Percentiles rank a stretch among this genome's conserved stretches.
These are phyloP conservation scores for Botrytis medusae DNA, from an alignment of 2,329 filamentous ascomycete genomes.

Conservation along the genomic window DNA sequence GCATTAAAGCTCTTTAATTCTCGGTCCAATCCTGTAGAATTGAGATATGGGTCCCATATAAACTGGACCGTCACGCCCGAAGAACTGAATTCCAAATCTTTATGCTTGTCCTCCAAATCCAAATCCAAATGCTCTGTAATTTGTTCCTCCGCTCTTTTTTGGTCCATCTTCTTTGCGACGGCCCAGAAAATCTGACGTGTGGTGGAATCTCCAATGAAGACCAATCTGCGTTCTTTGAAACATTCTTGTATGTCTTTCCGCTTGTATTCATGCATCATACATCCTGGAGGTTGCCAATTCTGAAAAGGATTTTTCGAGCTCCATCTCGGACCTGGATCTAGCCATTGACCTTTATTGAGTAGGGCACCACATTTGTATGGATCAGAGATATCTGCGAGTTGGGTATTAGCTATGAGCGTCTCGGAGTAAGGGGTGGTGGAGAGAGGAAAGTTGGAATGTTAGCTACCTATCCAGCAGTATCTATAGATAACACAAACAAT, in stretches of 20 bases:
- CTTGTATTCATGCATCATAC: constrained; percentile 57
- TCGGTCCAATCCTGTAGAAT: constrained; percentile 47
- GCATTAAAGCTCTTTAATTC: constrained; percentile 45
- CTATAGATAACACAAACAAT: constrained; percentile 35
- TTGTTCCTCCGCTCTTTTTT: constrained; percentile 41
- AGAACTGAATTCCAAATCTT: constrained; percentile 47
- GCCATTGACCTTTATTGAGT: constrained; percentile 53
- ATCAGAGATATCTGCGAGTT: constrained; percentile 42
- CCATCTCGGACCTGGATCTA: constrained; percentile 39
- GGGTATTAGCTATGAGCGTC: not conserved
- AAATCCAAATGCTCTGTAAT: constrained; percentile 41
- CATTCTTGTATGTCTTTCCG: constrained; percentile 53
- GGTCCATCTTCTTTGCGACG: constrained; percentile 50
- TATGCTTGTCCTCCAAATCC: constrained; percentile 44
- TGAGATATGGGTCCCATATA: constrained; percentile 63
- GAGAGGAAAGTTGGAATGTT: not conserved
- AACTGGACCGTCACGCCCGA: constrained; percentile 53
- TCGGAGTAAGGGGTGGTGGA: not conserved
- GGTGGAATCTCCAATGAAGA: constrained; percentile 62
- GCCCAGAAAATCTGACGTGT: constrained; percentile 62
- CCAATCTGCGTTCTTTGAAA: constrained; percentile 50
- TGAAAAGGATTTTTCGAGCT: constrained; percentile 40
- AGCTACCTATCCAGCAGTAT: constrained; percentile 38
- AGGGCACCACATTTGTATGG: constrained; percentile 55
- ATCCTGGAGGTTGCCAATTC: constrained; percentile 60